Evolutionary conservation across 805 yeast genomes (phyloP).

Genomic region (Kodamaea jinghongensis): DNA sequence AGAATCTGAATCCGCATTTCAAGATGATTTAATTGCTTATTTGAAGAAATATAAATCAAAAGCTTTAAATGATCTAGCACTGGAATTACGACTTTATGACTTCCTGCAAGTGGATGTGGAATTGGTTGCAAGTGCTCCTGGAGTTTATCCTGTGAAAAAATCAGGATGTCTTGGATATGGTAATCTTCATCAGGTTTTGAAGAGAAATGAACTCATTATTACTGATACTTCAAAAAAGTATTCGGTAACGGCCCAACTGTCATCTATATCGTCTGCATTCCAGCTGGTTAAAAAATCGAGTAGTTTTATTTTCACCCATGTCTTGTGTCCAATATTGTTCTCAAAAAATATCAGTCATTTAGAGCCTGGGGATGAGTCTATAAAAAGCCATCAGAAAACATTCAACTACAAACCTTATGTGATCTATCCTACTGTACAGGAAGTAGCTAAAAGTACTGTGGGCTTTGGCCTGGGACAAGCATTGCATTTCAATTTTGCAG

Average conservation of each 20-base stretch:
- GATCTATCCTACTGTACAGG: slow-evolving; percentile 44
- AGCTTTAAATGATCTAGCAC: slow-evolving; percentile 25
- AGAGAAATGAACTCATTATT: slow-evolving; percentile 29
- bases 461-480: slow-evolving; percentile 52
- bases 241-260: slow-evolving; percentile 43
- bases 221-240: slow-evolving; percentile 14
- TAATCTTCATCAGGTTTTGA: slow-evolving; percentile 41
- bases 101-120: slow-evolving; percentile 50
- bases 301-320: slow-evolving; percentile 45
- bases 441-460: slow-evolving; percentile 37
- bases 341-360: slow-evolving; percentile 20
- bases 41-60: slow-evolving; percentile 40
- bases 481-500: slow-evolving; percentile 43
- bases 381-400: slow-evolving; percentile 19
- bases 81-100: slow-evolving; percentile 33
- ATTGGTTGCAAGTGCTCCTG: slow-evolving; percentile 57
- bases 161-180: slow-evolving; percentile 47
- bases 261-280: slow-evolving; percentile 50
- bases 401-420: slow-evolving; percentile 33
- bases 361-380: slow-evolving; percentile 24
- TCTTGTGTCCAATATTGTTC: slow-evolving; percentile 45
- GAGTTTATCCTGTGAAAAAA: slow-evolving; percentile 24
- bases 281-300: slow-evolving; percentile 20
- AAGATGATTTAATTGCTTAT: slow-evolving; percentile 45
- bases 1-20: slow-evolving; percentile 28